A percentile compares a stretch with the other conserved stretches of the same genome.
phyloP scores from a whole-genome alignment of 257 asterid genomes.

The Osmanthus fragrans region DNA sequence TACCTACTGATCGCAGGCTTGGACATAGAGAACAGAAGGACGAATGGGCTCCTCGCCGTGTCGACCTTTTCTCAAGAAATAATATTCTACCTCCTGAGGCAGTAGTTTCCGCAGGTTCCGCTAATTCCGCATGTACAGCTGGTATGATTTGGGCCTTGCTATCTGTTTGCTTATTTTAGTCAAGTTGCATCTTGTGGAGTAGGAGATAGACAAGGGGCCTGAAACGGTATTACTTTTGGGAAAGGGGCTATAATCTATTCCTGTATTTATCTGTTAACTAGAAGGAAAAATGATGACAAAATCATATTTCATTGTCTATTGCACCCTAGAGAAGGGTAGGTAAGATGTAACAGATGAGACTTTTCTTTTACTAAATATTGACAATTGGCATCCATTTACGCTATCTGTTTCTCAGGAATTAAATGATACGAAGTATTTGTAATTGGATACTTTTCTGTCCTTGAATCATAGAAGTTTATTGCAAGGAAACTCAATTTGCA shows the following conservation, averaged over 20 bases:
- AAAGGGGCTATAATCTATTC: neutral
- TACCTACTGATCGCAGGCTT: slow-evolving; percentile 59
- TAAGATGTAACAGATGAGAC: neutral
- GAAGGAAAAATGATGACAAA: neutral
- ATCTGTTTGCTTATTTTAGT: neutral
- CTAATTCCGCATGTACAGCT: slow-evolving; percentile 90
- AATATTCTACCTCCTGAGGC: slow-evolving; percentile 82
- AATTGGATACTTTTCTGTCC: neutral
- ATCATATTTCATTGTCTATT: neutral
- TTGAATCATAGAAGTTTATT: neutral
- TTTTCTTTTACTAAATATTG: neutral
- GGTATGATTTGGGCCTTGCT: slow-evolving; percentile 45
- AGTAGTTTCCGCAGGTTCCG: slow-evolving; percentile 86
- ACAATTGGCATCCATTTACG: neutral
- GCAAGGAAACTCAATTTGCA: neutral
- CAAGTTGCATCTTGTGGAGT: neutral
- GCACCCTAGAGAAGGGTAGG: neutral
- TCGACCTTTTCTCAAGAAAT: slow-evolving; percentile 82
- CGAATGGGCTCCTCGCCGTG: slow-evolving; percentile 78
- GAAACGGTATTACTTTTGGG: neutral
- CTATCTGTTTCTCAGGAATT: neutral
- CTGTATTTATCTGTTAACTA: neutral
- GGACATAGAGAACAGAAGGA: slow-evolving; percentile 99
- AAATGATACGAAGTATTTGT: neutral
- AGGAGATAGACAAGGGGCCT: neutral